Conservation (phyloP, 1,139 yeast genomes). For the Suhomyces terraborum region DNA sequence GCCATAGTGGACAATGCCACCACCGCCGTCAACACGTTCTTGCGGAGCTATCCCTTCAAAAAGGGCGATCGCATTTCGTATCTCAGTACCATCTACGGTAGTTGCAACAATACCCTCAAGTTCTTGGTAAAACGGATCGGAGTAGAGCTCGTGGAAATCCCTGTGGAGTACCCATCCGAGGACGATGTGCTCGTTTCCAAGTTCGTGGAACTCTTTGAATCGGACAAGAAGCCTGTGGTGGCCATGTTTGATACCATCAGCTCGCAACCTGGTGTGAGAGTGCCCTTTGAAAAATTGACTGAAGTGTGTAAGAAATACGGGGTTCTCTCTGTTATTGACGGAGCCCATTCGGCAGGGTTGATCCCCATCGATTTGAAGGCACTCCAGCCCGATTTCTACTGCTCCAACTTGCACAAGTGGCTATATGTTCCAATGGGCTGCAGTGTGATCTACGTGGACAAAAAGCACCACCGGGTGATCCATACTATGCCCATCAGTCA, state of each 20-base stretch:
- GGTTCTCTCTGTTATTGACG: conserved; percentile 64
- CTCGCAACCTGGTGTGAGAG: conserved; percentile 62
- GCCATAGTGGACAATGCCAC: conserved; percentile 64
- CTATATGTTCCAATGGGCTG: conserved; percentile 58
- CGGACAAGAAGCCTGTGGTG: conserved; percentile 28
- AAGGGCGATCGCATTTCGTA: conserved; percentile 58
- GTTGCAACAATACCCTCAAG: conserved; percentile 56
- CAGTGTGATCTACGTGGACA: conserved; percentile 61
- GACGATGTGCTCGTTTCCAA: conserved; percentile 48
- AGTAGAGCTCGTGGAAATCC: conserved; percentile 46
- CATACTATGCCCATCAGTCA: conserved; percentile 65
- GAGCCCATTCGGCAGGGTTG: conserved; percentile 70
- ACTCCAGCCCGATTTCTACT: conserved; percentile 61
- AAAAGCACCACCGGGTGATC: conserved; percentile 49
- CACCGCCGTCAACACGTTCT: conserved; percentile 57
- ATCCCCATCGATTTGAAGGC: conserved; percentile 46
- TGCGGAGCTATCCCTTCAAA: conserved; percentile 54
- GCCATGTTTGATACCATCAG: conserved; percentile 62
- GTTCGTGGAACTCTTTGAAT: conserved; percentile 36
- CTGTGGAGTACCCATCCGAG: conserved; percentile 50
- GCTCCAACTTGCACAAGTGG: conserved; percentile 75
- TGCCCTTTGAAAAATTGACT: conserved; percentile 57
- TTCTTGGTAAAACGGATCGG: conserved; percentile 48
- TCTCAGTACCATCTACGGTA: conserved; percentile 57
- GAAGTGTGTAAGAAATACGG: conserved; percentile 48